A percentile compares a stretch with the other conserved stretches of the same genome.
phyloP scores from a whole-genome alignment of 2,329 filamentous ascomycete species.

The Penicillium hesseltinei region DNA sequence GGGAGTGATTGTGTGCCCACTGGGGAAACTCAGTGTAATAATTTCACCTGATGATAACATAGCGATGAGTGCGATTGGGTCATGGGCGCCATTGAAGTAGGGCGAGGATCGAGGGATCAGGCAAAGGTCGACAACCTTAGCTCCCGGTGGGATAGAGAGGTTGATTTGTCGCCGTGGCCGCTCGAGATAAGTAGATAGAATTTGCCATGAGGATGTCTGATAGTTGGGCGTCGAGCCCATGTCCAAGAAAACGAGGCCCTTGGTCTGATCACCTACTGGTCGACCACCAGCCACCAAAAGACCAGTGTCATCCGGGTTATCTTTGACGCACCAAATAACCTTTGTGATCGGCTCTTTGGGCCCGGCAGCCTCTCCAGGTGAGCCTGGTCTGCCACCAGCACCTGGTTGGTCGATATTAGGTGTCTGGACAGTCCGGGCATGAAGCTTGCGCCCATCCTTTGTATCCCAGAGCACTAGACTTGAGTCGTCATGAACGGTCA shows the following conservation, averaged over 20 bases:
- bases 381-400: conserved; percentile 44
- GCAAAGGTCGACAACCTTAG: conserved; percentile 76
- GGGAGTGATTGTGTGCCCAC: conserved; percentile 83
- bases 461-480: conserved; percentile 93
- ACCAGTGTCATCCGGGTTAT: conserved; percentile 89
- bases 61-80: conserved; percentile 81
- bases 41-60: conserved; percentile 84
- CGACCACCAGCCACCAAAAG: conserved; percentile 82
- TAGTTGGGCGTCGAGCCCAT: conserved; percentile 86
- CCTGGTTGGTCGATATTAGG: conserved; percentile 69
- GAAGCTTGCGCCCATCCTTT: conserved; percentile 79
- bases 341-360: conserved; percentile 72
- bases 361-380: conserved; percentile 52
- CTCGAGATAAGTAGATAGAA: conserved; percentile 73
- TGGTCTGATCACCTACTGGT: conserved; percentile 62
- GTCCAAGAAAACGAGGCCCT: conserved; percentile 84
- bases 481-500: conserved; percentile 85
- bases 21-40: conserved; percentile 86
- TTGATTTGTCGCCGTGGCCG: conserved; percentile 69
- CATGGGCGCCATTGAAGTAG: conserved; percentile 82
- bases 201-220: conserved; percentile 85
- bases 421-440: conserved; percentile 76
- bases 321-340: conserved; percentile 90
- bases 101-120: conserved; percentile 79
- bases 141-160: conserved; percentile 72